Percentiles rank a stretch among this genome's conserved stretches.
Evolutionary conservation across 108 stramenopile genomes (phyloP).

Genomic region (Pseudonitzschia pungens): DNA sequence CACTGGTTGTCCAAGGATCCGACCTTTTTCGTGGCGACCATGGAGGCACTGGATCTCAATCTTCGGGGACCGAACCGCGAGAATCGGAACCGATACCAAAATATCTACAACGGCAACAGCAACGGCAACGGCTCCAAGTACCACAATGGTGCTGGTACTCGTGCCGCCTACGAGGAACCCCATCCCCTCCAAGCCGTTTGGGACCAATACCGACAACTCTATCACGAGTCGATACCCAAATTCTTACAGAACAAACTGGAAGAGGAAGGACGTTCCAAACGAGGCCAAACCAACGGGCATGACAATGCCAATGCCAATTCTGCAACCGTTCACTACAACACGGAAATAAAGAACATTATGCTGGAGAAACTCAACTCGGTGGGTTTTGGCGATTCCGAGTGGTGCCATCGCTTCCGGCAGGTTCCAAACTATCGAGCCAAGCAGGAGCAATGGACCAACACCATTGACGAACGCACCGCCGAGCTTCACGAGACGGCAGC

Average conservation of each 20-base stretch:
- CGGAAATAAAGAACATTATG: neutral
- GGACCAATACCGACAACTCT: constrained; percentile 50
- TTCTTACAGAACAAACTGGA: constrained; percentile 17
- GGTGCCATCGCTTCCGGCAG: constrained; percentile 38
- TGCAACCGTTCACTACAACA: neutral
- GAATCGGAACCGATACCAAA: neutral
- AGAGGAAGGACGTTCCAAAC: constrained; percentile 1
- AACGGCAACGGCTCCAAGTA: neutral
- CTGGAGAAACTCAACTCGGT: constrained; percentile 24
- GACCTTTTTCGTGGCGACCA: constrained; percentile 41
- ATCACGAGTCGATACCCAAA: constrained; percentile 49
- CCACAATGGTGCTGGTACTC: too few species aligned
- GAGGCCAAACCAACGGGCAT: neutral
- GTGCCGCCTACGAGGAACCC: neutral
- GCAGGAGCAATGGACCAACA: neutral
- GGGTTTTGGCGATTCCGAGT: constrained; percentile 50
- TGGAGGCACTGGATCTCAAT: constrained; percentile 45
- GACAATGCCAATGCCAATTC: neutral
- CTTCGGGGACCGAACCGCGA: neutral
- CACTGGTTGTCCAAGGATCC: constrained; percentile 42
- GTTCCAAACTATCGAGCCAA: constrained; percentile 15
- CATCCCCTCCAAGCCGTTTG: constrained; percentile 25
- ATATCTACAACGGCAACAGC: neutral
- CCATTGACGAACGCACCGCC: constrained; percentile 4
- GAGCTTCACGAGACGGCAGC: neutral